Percentiles rank a stretch among this genome's conserved stretches.
Conservation (phyloP, 2,329 filamentous ascomycete genomes). For the Trichoderma arundinaceum region DNA sequence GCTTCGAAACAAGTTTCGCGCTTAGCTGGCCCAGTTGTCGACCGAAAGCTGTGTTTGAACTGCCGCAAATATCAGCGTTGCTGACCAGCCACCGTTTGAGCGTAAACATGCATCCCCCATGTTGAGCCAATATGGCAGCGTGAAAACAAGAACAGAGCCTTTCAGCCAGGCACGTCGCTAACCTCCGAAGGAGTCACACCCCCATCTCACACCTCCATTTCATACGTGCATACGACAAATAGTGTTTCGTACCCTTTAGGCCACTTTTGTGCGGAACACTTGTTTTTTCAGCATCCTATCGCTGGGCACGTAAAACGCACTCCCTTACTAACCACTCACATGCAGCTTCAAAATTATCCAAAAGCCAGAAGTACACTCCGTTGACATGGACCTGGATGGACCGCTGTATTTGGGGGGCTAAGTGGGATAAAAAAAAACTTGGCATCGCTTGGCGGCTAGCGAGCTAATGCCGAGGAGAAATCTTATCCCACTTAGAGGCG, state of each 20-base stretch:
- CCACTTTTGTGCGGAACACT: background rate
- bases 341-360: background rate
- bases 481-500: too few relatives aligned
- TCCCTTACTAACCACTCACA: background rate
- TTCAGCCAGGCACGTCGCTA: background rate
- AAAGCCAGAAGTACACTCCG: background rate
- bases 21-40: background rate
- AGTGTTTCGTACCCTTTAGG: background rate
- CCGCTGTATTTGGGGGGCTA: background rate
- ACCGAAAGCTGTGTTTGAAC: background rate
- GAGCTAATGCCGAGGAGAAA: too few relatives aligned
- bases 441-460: background rate
- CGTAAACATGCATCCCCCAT: background rate
- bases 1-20: constrained; percentile 1
- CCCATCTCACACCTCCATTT: background rate
- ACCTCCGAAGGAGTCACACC: background rate
- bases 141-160: background rate
- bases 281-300: too few relatives aligned
- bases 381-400: too few relatives aligned
- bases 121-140: background rate
- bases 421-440: background rate
- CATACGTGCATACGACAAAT: background rate
- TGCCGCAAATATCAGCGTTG: background rate
- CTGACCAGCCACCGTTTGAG: constrained; percentile 3
- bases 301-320: background rate